Evolutionary conservation across 495 filamentous ascomycete species (phyloP), one percentile per base, ranked within the genome.

Genomic region (Aspergillus ostianus): DNA sequence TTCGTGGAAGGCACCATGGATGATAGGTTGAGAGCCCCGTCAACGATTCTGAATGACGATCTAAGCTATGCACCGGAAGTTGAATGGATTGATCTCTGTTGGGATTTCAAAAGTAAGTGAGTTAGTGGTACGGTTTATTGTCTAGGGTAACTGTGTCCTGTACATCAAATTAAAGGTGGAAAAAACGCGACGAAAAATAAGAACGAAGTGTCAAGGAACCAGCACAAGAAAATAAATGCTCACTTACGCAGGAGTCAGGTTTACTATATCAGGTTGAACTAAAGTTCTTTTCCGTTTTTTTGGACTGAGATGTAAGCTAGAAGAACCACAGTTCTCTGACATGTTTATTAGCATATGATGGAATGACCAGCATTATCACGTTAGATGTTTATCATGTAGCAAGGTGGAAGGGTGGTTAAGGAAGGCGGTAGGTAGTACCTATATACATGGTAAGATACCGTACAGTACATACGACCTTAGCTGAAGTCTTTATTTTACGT

Each of bases 1-100:
- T 76, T 51, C 71, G 68, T 47, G 72, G 68, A 46, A 75, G 62
- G 59, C 64, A 73, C 48, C 67, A 66, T 15, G 66, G 68, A 19
- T 67, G 67, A 53, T 60, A 57, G 18, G 67, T 68, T 53, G 51
- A 47, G 10, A 32, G 60, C 15, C 71, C 61, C n/a, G 44, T 52
- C 20, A 60, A 60, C 20, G 56, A 60, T 47, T 69, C 63, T 8
- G 69, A 36, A 29, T 56, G 61, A 27, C 66, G 57, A 58, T 64
- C 30, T 26, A 27, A 47, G 30, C 21, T 32, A 21, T 13, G 23
- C 23, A 29, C 27, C 32, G 50, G 50, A 17, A 53, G 20, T 29
- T 44, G 51, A n/a, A 13, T 15, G 17, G 41, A n/a, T 13, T 27
- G 20, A 17, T 41, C 13, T 2, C 36, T 41, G 36, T 41, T 4